Conservation (phyloP, 305 asterid species). For the Fraxinus floribunda region DNA sequence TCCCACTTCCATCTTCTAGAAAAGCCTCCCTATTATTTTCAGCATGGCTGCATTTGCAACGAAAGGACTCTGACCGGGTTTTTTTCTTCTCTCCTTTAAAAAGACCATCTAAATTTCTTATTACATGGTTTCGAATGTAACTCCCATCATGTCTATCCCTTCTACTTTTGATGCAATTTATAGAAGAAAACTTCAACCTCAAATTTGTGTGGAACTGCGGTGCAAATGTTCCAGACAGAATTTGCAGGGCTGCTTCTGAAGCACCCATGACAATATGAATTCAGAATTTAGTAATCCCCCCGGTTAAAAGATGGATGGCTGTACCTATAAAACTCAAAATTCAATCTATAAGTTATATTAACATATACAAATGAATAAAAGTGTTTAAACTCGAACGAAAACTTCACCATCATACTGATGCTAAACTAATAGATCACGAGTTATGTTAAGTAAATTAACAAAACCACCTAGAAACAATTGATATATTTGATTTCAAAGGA, state of each 20-base stretch:
- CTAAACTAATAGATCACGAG: conserved; percentile 5
- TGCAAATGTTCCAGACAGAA: conserved; percentile 29
- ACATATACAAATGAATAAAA: not conserved
- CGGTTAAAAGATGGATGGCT: not conserved
- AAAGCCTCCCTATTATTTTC: conserved; percentile 41
- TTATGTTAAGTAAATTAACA: not conserved
- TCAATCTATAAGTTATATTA: not conserved
- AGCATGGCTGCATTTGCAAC: conserved; percentile 52
- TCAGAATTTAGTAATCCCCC: conserved; percentile 4
- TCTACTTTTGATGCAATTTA: conserved; percentile 20
- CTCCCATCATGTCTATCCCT: conserved; percentile 15
- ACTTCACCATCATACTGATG: not conserved
- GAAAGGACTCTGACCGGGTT: conserved; percentile 27
- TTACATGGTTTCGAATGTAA: conserved; percentile 12
- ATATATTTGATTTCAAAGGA: not conserved
- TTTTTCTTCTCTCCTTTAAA: conserved; percentile 15
- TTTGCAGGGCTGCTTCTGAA: conserved; percentile 30
- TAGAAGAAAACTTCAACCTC: conserved; percentile 27
- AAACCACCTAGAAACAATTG: not conserved
- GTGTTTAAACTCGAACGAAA: not conserved
- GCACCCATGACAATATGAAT: conserved; percentile 31
- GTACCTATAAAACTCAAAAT: conserved; percentile 27
- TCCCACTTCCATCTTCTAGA: conserved; percentile 39
- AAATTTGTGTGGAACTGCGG: conserved; percentile 25
- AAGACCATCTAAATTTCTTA: conserved; percentile 17